These are phyloP conservation scores for Cyberlindnera saturnus DNA, from an alignment of 805 yeast species.

Conservation along the genomic window DNA sequence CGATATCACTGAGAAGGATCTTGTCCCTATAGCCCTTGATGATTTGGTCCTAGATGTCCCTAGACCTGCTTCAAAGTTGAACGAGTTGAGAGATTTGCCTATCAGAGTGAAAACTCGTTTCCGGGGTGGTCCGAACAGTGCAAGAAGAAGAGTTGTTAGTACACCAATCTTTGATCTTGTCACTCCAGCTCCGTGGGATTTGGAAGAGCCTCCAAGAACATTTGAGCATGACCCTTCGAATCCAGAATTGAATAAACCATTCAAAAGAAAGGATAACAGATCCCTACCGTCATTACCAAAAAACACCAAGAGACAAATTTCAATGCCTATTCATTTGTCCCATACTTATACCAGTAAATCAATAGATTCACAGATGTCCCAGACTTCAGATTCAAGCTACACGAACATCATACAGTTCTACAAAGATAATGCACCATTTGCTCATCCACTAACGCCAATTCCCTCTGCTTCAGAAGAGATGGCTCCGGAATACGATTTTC, in stretches of 20 bases:
- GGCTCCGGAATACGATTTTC: neutral
- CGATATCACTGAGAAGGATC: constrained; percentile 13
- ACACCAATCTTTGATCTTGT: constrained; percentile 17
- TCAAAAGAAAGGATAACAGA: neutral
- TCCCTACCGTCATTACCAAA: constrained; percentile 1
- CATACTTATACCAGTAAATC: neutral
- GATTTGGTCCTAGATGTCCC: constrained; percentile 8
- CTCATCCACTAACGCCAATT: neutral
- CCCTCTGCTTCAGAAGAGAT: neutral
- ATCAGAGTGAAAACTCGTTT: constrained; percentile 17
- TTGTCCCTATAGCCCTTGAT: constrained; percentile 3
- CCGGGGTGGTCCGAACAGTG: constrained; percentile 6
- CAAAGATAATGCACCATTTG: constrained; percentile 10
- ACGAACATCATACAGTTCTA: constrained; percentile 12
- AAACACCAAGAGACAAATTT: constrained; percentile 4
- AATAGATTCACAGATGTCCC: neutral
- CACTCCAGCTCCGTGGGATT: neutral
- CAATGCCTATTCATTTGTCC: constrained; percentile 7
- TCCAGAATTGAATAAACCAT: neutral
- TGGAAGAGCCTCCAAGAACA: neutral
- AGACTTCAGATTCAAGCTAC: constrained; percentile 1
- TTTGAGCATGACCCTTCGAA: neutral
- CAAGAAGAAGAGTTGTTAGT: constrained; percentile 17
- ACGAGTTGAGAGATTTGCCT: constrained; percentile 10
- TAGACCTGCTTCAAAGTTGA: neutral